Base-by-base conservation (phyloP, 768 basidiomycete species). In the Leccinum variicolor region DNA sequence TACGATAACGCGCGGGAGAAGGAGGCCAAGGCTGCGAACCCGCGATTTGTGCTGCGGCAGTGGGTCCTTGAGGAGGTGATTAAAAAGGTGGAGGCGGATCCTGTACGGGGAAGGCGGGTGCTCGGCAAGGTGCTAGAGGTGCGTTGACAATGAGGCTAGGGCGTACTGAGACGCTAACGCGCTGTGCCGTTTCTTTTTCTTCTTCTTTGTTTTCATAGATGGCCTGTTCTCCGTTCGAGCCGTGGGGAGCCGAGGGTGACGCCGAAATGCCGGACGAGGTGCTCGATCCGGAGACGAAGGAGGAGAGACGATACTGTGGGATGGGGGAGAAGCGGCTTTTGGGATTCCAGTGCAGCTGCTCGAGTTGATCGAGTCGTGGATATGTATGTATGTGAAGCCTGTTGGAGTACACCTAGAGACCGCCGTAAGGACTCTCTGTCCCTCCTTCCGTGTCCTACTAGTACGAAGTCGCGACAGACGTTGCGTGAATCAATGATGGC, bases 61-160 rank as follows among this genome's bases (percentile, higher is more conserved):
- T 98, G 97, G 97, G 76, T 98, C 9, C 78, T 99, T 33, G 94
- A 98, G 70, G 95, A 98, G 67, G 87, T 92, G 23, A 98, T 98
- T 67, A 73, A 74, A 60, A 81, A 81, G 61, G 82, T 93, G 2
- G 90, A 94, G 67, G 73, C 74, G 58, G 89, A 94, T 64, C 68
- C 76, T 10, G 75, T 77, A 21, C 81, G 75, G 57, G 89, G 89
- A 50, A 86, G 84, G 74, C 76, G 80, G 57, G 74, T 89, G 3
- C 74, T 98, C 52, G 85, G 84, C 13, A 92, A 92, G 72, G 88
- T 97, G 17, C 75, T 97, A 72, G 81, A 90, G 76, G 91, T 91
- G 60, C 65, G 86, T 57, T 10, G 17, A 41, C 4, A 19, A 15
- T 6, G 11, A 19, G 4, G 2, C 21, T 6, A 8, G 10, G 17